Evolutionary conservation across 768 basidiomycete genomes (phyloP).

Genomic region (Suillus subalutaceus): DNA sequence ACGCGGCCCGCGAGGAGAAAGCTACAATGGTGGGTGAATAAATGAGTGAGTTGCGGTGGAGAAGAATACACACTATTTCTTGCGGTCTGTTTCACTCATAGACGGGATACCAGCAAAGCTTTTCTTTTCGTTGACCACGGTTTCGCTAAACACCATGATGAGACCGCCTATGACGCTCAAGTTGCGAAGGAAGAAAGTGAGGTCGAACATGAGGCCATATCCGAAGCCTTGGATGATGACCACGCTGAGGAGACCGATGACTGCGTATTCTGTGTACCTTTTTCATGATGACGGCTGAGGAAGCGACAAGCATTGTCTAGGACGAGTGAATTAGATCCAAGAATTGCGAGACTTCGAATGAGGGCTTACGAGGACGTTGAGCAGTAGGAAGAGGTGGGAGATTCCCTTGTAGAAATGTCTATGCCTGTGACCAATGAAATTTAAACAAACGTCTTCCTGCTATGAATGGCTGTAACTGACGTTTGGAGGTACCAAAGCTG

Average conservation of each 20-base stretch:
- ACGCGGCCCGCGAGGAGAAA: conserved; percentile 97
- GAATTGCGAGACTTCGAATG: background rate
- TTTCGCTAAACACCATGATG: conserved; percentile 98
- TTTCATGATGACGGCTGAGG: conserved; percentile 86
- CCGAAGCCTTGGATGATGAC: conserved; percentile 97
- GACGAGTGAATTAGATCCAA: conserved; percentile 2
- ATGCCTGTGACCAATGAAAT: conserved; percentile 57
- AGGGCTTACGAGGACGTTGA: conserved; percentile 88
- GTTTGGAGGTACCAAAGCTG: conserved; percentile 98
- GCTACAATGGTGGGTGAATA: conserved; percentile 43
- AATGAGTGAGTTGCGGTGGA: background rate
- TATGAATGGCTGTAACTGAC: conserved; percentile 49
- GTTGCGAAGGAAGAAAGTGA: conserved; percentile 99
- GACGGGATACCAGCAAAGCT: conserved; percentile 89
- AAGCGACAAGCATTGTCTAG: conserved; percentile 88
- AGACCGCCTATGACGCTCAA: conserved; percentile 96
- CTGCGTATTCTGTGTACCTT: conserved; percentile 85
- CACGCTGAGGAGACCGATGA: conserved; percentile 86
- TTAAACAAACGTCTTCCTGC: conserved; percentile 13
- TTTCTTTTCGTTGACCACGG: conserved; percentile 84
- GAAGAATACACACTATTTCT: conserved; percentile 82
- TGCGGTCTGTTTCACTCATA: conserved; percentile 92
- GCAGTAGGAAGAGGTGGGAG: conserved; percentile 88
- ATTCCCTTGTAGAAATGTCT: conserved; percentile 95
- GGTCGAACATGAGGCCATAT: conserved; percentile 98